Evolutionary conservation across 257 asterid genomes (phyloP), one percentile per base, ranked within the genome.

Genomic region (Handroanthus guayacan): DNA sequence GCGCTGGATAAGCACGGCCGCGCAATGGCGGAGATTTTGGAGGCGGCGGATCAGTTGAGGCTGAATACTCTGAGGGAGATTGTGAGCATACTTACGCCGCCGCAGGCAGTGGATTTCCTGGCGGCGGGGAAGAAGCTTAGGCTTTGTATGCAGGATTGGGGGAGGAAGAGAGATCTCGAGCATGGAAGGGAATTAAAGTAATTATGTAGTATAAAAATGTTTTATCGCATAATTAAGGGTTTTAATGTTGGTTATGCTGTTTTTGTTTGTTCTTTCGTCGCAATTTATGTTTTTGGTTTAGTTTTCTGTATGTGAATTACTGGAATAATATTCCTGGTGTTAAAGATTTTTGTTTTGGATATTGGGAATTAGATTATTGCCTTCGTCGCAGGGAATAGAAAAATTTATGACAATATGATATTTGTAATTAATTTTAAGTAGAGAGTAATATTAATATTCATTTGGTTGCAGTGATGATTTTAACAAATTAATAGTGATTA

Each of bases 101-200:
- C n/a, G 73, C 91, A 89, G 75, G 90, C 87, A 6, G 91, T 83
- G 81, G 86, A 83, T 2, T 83, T 85, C 57, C 77, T 89, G 50
- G 85, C 88, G 50, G 88, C 86, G 51, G 78, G 84, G 4, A 89
- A 83, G 81, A 86, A 74, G 62, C 80, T 81, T 5, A 78, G 80
- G 34, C 82, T 86, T 9, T 86, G 88, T 80, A 55, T 85, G 69
- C 82, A 62, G 31, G 80, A 75, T 5, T 88, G 93, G 91, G 93
- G 89, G 51, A 44, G 13, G 76, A 81, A 82, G 83, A 83, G 86
- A 13, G 88, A 85, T 47, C 87, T 67, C 0, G 82, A 83, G 12
- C 87, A 83, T 41, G 87, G 80, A 4, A 69, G 82, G 74, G 65
- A 71, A 5, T 51, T 51, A 51, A n/a, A n/a, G 6, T 75, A 74